Evolutionary conservation across 805 yeast genomes (phyloP).

Genomic region (Candida nonsorbophila): DNA sequence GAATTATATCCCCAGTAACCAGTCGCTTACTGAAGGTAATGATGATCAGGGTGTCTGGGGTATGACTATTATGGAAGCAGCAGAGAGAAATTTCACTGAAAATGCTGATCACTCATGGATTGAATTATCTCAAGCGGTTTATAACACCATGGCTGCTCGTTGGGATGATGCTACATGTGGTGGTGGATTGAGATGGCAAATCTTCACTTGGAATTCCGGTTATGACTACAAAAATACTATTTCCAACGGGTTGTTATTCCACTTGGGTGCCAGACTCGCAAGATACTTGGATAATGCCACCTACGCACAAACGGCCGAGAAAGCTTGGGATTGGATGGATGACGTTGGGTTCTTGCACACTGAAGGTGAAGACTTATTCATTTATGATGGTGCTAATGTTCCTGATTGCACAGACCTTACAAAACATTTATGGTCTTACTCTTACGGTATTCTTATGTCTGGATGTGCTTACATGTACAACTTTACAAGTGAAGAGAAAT

Average conservation of each 20-base stretch:
- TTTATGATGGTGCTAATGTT: slow-evolving; percentile 58
- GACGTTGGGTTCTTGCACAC: slow-evolving; percentile 26
- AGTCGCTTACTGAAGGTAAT: slow-evolving; percentile 43
- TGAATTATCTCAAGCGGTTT: slow-evolving; percentile 79
- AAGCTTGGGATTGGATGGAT: slow-evolving; percentile 76
- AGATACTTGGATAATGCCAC: slow-evolving; percentile 73
- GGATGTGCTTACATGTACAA: slow-evolving; percentile 71
- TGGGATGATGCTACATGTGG: slow-evolving; percentile 76
- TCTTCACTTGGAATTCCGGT: slow-evolving; percentile 90
- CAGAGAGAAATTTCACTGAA: slow-evolving; percentile 36
- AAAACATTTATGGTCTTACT: slow-evolving; percentile 59
- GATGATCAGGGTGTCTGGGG: slow-evolving; percentile 55
- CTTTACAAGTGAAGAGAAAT: slow-evolving; percentile 43
- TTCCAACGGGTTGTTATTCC: slow-evolving; percentile 86
- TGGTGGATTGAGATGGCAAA: slow-evolving; percentile 97
- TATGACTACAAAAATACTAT: slow-evolving; percentile 90
- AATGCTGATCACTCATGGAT: slow-evolving; percentile 78
- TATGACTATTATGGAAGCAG: slow-evolving; percentile 42
- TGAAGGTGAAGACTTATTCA: slow-evolving; percentile 22
- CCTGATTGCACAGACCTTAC: slow-evolving; percentile 46
- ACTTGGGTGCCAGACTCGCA: slow-evolving; percentile 80
- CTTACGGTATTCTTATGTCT: slow-evolving; percentile 60
- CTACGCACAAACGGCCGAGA: slow-evolving; percentile 70
- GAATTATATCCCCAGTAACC: slow-evolving; percentile 42
- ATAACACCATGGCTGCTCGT: slow-evolving; percentile 82